Conservation (phyloP, 192 early-diverging fungal genomes). For the Mortierella hygrophila region DNA sequence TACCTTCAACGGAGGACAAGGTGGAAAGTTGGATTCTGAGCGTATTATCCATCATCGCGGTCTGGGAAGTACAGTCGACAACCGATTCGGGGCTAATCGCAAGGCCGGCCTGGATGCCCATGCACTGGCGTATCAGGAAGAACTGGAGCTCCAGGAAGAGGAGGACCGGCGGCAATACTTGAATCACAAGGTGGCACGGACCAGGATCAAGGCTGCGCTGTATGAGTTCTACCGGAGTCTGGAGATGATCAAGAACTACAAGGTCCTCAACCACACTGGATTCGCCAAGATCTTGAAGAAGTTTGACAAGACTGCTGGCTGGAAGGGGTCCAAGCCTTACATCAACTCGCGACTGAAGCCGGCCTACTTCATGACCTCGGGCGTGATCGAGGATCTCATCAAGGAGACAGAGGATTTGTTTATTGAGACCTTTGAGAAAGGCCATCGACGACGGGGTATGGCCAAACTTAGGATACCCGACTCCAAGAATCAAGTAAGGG, state of each 20-base stretch:
- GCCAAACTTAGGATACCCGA: slow-evolving; percentile 71
- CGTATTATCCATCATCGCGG: slow-evolving; percentile 8
- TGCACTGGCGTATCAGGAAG: slow-evolving; percentile 19
- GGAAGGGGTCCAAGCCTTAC: slow-evolving; percentile 34
- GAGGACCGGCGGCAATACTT: slow-evolving; percentile 22
- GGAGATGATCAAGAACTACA: slow-evolving; percentile 79
- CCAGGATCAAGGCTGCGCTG: slow-evolving; percentile 74
- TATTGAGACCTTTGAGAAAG: slow-evolving; percentile 73
- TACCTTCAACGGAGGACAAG: background rate
- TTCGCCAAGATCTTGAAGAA: slow-evolving; percentile 83
- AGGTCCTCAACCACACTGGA: slow-evolving; percentile 61
- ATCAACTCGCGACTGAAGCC: slow-evolving; percentile 28
- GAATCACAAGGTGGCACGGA: slow-evolving; percentile 63
- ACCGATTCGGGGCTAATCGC: background rate
- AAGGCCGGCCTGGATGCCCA: background rate
- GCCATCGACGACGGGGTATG: slow-evolving; percentile 75
- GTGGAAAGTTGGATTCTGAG: slow-evolving; percentile 11
- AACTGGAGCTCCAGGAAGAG: slow-evolving; percentile 29
- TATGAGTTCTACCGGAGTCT: slow-evolving; percentile 81
- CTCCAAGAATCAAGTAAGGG: slow-evolving; percentile 42
- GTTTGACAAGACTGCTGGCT: slow-evolving; percentile 75
- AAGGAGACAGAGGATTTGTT: slow-evolving; percentile 78
- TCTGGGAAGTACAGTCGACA: background rate
- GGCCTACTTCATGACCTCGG: slow-evolving; percentile 70
- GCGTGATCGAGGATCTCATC: slow-evolving; percentile 66